phyloP scores from a whole-genome alignment of 78 protist species.

The Dictyostelium capitatum region DNA sequence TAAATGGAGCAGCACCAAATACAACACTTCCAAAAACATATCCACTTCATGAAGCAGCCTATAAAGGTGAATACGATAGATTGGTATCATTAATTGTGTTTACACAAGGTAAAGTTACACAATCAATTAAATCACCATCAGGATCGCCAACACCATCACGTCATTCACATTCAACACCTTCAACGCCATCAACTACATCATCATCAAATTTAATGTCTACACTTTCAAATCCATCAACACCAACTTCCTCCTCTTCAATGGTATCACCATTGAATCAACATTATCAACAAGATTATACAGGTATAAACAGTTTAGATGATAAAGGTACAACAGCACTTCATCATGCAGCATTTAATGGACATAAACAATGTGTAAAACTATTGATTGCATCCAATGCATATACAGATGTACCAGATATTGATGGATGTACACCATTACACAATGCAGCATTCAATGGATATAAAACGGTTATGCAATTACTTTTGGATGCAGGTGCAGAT shows the following conservation, averaged over 20 bases:
- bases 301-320: slow-evolving; percentile 70
- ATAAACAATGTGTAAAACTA: slow-evolving; percentile 73
- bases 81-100: slow-evolving; percentile 44
- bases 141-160: not conserved
- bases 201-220: not conserved
- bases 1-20: not conserved
- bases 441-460: slow-evolving; percentile 83
- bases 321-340: slow-evolving; percentile 80
- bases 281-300: slow-evolving; percentile 40
- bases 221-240: not conserved
- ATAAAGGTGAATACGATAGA: slow-evolving; percentile 67
- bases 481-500: slow-evolving; percentile 69
- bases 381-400: slow-evolving; percentile 55
- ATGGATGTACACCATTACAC: slow-evolving; percentile 84
- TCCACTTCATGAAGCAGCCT: slow-evolving; percentile 79
- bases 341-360: slow-evolving; percentile 85
- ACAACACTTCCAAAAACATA: slow-evolving; percentile 8
- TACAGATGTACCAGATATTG: slow-evolving; percentile 58
- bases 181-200: not conserved
- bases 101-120: slow-evolving; percentile 49
- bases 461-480: slow-evolving; percentile 32
- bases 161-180: not conserved
- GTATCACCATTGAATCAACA: slow-evolving; percentile 1
- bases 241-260: not conserved
- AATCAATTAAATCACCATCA: slow-evolving; percentile 2